Conservation (phyloP, 106 monocot genomes). For the Allium fistulosum region DNA sequence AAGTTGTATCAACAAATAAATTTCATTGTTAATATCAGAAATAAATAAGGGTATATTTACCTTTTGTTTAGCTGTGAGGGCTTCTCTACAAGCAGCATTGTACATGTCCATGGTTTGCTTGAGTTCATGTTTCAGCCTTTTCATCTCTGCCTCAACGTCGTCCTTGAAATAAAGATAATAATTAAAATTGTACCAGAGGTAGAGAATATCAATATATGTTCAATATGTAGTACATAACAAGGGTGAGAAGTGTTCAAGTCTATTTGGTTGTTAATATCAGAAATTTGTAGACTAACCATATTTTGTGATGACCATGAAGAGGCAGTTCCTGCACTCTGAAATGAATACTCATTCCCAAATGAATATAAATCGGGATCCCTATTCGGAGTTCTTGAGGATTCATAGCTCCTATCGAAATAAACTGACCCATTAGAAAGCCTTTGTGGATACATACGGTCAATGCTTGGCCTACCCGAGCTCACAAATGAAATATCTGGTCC, state of each 20-base stretch:
- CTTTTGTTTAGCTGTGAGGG: slow-evolving; percentile 37
- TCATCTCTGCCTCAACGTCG: slow-evolving; percentile 41
- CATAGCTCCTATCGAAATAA: slow-evolving; percentile 7
- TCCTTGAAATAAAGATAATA: slow-evolving; percentile 14
- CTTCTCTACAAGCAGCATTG: slow-evolving; percentile 43
- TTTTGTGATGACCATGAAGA: slow-evolving; percentile 17
- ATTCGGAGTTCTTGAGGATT: slow-evolving; percentile 2
- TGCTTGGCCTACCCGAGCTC: slow-evolving; percentile 23
- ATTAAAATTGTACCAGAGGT: no score
- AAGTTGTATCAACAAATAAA: not conserved
- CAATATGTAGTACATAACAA: not conserved
- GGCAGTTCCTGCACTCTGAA: slow-evolving; percentile 1
- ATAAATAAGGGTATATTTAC: not conserved
- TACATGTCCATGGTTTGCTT: slow-evolving; percentile 58
- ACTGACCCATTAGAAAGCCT: slow-evolving; percentile 25
- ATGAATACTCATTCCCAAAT: slow-evolving; percentile 19
- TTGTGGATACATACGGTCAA: slow-evolving; percentile 4
- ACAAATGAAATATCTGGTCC: slow-evolving; percentile 63
- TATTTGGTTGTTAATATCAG: not conserved
- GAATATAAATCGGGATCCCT: slow-evolving; percentile 12
- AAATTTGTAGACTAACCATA: slow-evolving; percentile 10
- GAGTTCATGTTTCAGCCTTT: slow-evolving; percentile 29
- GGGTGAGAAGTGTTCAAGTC: not conserved
- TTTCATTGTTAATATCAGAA: not conserved
- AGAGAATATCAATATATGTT: no score